These are phyloP conservation scores for Colletotrichum sojae DNA, from an alignment of 2,329 filamentous ascomycete genomes.

Conservation along the genomic window DNA sequence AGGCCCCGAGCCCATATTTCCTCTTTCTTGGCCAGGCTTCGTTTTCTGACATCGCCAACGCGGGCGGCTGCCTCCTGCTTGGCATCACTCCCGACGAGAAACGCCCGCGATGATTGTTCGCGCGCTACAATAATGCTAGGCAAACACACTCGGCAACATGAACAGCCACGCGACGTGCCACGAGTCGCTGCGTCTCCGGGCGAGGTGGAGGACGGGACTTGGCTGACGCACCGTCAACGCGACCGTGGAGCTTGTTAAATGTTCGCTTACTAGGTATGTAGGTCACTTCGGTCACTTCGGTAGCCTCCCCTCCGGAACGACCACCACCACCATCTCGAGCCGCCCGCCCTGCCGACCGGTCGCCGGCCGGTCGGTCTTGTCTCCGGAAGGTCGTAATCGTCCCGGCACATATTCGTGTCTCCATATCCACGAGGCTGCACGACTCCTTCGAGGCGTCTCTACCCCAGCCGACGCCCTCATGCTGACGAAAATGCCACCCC, in stretches of 20 bases:
- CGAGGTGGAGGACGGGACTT: constrained; percentile 9
- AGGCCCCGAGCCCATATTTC: constrained; percentile 18
- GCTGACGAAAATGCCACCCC: background rate
- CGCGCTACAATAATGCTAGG: background rate
- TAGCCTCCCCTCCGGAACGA: background rate
- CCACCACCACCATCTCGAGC: constrained; percentile 8
- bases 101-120: constrained; percentile 11
- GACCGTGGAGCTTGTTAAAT: constrained; percentile 1
- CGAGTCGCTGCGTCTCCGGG: constrained; percentile 10
- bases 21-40: constrained; percentile 7
- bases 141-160: background rate
- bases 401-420: constrained; percentile 32
- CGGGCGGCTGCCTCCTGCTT: constrained; percentile 20
- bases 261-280: no score
- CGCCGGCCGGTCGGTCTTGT: constrained; percentile 21
- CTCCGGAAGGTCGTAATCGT: constrained; percentile 2
- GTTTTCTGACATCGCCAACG: constrained; percentile 4
- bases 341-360: background rate
- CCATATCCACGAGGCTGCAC: background rate
- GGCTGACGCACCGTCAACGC: constrained; percentile 29
- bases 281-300: constrained; percentile 20
- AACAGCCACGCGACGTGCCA: background rate
- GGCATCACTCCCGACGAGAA: constrained; percentile 15
- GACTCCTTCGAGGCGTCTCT: background rate
- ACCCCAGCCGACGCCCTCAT: background rate